Evolutionary conservation across 176 grass and related monocot species (phyloP), one percentile per base, ranked within the genome.

Genomic region (Luzula sylvatica): DNA sequence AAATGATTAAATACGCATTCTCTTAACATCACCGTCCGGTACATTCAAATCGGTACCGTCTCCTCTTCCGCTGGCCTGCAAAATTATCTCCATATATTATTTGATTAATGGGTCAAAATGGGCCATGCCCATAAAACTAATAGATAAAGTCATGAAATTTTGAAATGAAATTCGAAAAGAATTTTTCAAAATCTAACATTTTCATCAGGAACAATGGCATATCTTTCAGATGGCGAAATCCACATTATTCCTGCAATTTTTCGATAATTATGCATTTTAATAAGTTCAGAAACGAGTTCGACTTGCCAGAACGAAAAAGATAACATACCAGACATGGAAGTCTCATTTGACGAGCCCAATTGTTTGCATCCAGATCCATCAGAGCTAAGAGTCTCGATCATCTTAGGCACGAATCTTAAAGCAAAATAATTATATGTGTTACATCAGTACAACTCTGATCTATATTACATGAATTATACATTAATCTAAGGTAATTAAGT

Each of bases 331-430:
- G 70, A 47, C 61, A 58, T 51, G n/a, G 77, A 68, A 57, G 56
- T 49, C 16, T 39, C 50, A 43, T 61, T 78, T 38, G 78, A 88
- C 38, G 84, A 82, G 22, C 75, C 78, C 38, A 88, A 48, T 58
- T 88, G 65, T 61, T 68, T 66, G 59, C 84, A 88, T 25, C 60
- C 68, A 56, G 45, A 75, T 29, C 84, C 78, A 59, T 82, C 84
- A 8, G 63, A 63, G 66, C 78, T 88, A 38, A 88, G 39, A n/a
- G 50, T 65, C 26, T 88, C 78, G 7, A 88, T 75, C 65, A 88
- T 82, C 70, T 88, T 88, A 15, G 78, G 78, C 9, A 42, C 71
- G 57, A 82, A 78, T 63, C 78, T 88, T 48, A 16, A 62, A 52
- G 20, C 7, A 30, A 71, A 20, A 60, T 40, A 48, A 46, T 19